Percentiles rank a stretch among this genome's conserved stretches.
Evolutionary conservation across 176 grass and related monocot genomes (phyloP).

Genomic region (Triticum monococcum): DNA sequence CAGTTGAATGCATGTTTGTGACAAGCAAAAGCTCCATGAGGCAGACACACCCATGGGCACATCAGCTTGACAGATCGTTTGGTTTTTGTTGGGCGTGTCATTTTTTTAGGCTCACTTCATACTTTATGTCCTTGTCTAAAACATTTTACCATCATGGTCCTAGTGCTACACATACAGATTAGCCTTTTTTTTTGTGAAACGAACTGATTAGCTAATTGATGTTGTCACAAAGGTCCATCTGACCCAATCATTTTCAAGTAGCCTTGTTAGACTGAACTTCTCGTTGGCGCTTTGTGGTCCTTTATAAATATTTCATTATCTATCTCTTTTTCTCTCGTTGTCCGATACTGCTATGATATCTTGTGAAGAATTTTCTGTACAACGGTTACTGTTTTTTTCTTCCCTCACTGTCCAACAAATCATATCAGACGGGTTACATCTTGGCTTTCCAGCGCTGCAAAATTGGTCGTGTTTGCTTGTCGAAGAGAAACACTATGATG

Average conservation of each 20-base stretch:
- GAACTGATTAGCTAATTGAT: background rate
- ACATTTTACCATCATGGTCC: constrained; percentile 18
- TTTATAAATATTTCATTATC: constrained; percentile 26
- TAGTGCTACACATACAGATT: background rate
- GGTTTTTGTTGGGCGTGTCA: background rate
- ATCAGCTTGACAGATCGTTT: background rate
- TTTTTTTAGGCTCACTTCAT: constrained; percentile 24
- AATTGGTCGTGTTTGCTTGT: constrained; percentile 42
- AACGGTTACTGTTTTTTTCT: constrained; percentile 24
- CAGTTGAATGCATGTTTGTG: background rate
- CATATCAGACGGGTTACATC: background rate
- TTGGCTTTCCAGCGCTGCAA: constrained; percentile 40
- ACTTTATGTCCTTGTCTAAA: constrained; percentile 39
- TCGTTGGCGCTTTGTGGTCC: constrained; percentile 35
- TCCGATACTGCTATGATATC: constrained; percentile 16
- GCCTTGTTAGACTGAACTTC: constrained; percentile 49
- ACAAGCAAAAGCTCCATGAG: background rate
- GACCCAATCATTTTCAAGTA: constrained; percentile 38
- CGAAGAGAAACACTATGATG: constrained; percentile 12
- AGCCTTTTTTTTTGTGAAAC: background rate
- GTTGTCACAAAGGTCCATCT: constrained; percentile 5
- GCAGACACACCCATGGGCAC: background rate
- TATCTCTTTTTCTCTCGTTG: background rate
- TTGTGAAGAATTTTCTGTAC: constrained; percentile 16
- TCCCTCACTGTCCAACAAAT: constrained; percentile 23